Conservation (phyloP, 2,329 filamentous ascomycete genomes). For the Tolypocladium pustulatum region DNA sequence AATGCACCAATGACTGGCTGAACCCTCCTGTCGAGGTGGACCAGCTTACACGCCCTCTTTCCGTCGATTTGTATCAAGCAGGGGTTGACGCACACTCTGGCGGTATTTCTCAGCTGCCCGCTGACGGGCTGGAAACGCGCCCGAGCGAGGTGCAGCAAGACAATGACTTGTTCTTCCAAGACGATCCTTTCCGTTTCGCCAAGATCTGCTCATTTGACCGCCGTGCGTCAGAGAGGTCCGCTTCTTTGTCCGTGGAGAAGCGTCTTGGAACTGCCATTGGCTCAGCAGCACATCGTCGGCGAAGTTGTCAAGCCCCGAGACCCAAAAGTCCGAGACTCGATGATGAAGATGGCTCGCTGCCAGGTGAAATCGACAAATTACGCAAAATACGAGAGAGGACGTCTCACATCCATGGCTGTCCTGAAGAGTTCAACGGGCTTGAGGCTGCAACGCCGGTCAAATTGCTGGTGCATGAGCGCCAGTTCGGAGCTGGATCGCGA, state of each 20-base stretch:
- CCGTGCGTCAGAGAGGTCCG: neutral
- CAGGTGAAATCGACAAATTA: conserved; percentile 16
- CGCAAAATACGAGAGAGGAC: conserved; percentile 14
- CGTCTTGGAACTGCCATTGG: conserved; percentile 13
- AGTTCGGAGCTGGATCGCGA: neutral
- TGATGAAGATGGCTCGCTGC: conserved; percentile 8
- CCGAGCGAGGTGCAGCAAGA: conserved; percentile 4
- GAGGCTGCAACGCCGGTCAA: neutral
- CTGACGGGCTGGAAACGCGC: conserved; percentile 5
- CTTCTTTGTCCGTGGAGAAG: conserved; percentile 5
- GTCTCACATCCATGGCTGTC: conserved; percentile 12
- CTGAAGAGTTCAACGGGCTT: neutral
- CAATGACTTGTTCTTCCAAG: conserved; percentile 10
- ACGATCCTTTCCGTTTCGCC: conserved; percentile 11
- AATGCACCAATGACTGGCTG: conserved; percentile 22
- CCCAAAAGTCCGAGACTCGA: conserved; percentile 3
- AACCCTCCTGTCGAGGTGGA: conserved; percentile 11
- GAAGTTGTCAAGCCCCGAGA: conserved; percentile 11
- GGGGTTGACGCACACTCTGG: conserved; percentile 20
- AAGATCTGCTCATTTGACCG: neutral
- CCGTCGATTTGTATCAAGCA: conserved; percentile 13
- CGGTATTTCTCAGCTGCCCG: conserved; percentile 1
- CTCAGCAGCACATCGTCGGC: conserved; percentile 13
- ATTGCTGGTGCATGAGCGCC: neutral
- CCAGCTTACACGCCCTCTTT: conserved; percentile 1